These are phyloP conservation scores for Hypoxylon sp. DNA, from an alignment of 2,329 filamentous ascomycete genomes.

Conservation along the genomic window DNA sequence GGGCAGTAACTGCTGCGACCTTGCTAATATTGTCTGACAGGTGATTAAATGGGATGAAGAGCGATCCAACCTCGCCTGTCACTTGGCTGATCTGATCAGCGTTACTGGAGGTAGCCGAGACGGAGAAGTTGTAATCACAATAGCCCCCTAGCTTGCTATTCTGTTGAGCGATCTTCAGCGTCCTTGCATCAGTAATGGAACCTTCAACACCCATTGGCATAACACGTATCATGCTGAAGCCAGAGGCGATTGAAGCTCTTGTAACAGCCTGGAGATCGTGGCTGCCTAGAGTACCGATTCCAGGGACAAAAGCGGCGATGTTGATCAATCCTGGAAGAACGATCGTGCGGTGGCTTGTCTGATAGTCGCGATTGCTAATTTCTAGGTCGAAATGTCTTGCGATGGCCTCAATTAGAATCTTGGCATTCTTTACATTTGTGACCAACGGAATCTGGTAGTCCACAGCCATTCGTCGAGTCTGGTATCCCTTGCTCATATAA, in stretches of 20 bases:
- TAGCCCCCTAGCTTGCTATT: slow-evolving; percentile 77
- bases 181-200: slow-evolving; percentile 79
- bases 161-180: slow-evolving; percentile 79
- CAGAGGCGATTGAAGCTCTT: slow-evolving; percentile 79
- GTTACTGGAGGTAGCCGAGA: slow-evolving; percentile 80
- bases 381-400: slow-evolving; percentile 89
- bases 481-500: slow-evolving; percentile 98
- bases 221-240: slow-evolving; percentile 85
- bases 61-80: slow-evolving; percentile 80
- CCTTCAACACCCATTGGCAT: slow-evolving; percentile 82
- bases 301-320: slow-evolving; percentile 84
- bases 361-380: slow-evolving; percentile 87
- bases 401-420: slow-evolving; percentile 95
- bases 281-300: slow-evolving; percentile 74
- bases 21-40: slow-evolving; percentile 87
- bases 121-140: slow-evolving; percentile 86
- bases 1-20: slow-evolving; percentile 82
- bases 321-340: slow-evolving; percentile 83
- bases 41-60: slow-evolving; percentile 88
- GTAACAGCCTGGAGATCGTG: slow-evolving; percentile 78
- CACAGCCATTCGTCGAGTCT: slow-evolving; percentile 96
- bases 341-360: slow-evolving; percentile 86
- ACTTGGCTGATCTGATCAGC: slow-evolving; percentile 81
- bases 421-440: slow-evolving; percentile 99
- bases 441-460: slow-evolving; percentile 97